Evolutionary conservation across 2,329 filamentous ascomycete genomes (phyloP), one percentile per base, ranked within the genome.

Genomic region (Xylariales sp.): DNA sequence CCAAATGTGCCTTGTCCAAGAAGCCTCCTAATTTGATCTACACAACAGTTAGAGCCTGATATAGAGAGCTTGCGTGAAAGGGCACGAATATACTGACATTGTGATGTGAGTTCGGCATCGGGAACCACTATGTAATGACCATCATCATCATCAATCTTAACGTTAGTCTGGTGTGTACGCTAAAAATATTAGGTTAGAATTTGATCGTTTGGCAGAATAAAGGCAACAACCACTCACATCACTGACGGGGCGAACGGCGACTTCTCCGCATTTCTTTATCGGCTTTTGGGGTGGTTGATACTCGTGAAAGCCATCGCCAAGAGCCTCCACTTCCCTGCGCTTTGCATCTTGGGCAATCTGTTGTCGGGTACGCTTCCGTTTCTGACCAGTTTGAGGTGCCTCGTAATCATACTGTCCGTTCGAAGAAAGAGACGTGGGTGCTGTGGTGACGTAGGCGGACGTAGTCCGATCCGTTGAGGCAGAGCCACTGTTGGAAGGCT

Each of bases 1-100:
- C 96, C 96, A 78, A 99, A 99, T 0, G 96, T 99, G 71, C 96
- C 96, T 81, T 99, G 96, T 28, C 96, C 96, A 12, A 99, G 90
- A 34, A 98, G 86, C 74, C 93, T 94, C 69, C 91, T 85, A 74
- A 99, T 95, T 82, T 92, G 90, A 80, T 98, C 94, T 97, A 73
- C 32, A 3, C 2, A 58, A 18, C 6, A 30, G 64, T 78, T 70
- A 77, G 73, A 30, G 9, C 7, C 9, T 4, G 18, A n/a, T n/a
- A 12, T 41, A 66, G 28, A 36, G 28, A 18, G 39, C 12, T 16
- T 9, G 28, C 14, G 18, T 18, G 28, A 56, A 12, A 16, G 34
- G 12, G 18, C 43, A 39, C 12, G 12, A 14, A 41, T 45, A 39
- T 53, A 87, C 93, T 80, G 86, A 97, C 94, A 99, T 87, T 93